Percentiles rank a stretch among this genome's conserved stretches.
phyloP scores from a whole-genome alignment of 352 stramenopile genomes.

The Phytophthora hybrid region DNA sequence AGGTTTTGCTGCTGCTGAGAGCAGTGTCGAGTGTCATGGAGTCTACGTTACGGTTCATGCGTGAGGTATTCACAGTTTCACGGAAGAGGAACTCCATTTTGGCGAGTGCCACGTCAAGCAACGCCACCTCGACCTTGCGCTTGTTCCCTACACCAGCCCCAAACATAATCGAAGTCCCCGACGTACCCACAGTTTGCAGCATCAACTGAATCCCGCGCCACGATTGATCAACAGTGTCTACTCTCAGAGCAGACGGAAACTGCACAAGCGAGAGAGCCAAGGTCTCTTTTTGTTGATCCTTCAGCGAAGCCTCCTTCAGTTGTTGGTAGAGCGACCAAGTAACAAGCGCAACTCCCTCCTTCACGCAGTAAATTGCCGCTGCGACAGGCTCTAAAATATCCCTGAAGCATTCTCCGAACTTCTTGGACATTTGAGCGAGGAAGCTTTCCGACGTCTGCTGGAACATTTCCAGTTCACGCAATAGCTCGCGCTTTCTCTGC shows the following conservation, averaged over 20 bases:
- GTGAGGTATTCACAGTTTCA: slow-evolving; percentile 41
- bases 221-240: slow-evolving; percentile 53
- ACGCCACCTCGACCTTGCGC: slow-evolving; percentile 71
- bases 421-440: slow-evolving; percentile 64
- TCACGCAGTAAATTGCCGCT: slow-evolving; percentile 81
- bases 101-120: slow-evolving; percentile 72
- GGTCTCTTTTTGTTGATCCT: slow-evolving; percentile 54
- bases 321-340: slow-evolving; percentile 68
- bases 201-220: slow-evolving; percentile 83
- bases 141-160: slow-evolving; percentile 50
- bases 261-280: slow-evolving; percentile 70
- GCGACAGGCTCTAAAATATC: slow-evolving; percentile 88
- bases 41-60: slow-evolving; percentile 30
- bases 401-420: slow-evolving; percentile 79
- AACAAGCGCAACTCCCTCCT: slow-evolving; percentile 86
- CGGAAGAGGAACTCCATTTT: slow-evolving; percentile 81
- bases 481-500: slow-evolving; percentile 69
- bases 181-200: slow-evolving; percentile 56
- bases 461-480: slow-evolving; percentile 89
- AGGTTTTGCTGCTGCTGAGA: slow-evolving; percentile 68
- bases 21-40: slow-evolving; percentile 43
- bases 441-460: slow-evolving; percentile 90
- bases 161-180: slow-evolving; percentile 57
- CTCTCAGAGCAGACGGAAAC: slow-evolving; percentile 63
- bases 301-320: slow-evolving; percentile 57